A percentile compares a stretch with the other conserved stretches of the same genome.
phyloP scores from a whole-genome alignment of 176 grass and related monocot genomes.

The Rhynchospora pubera region DNA sequence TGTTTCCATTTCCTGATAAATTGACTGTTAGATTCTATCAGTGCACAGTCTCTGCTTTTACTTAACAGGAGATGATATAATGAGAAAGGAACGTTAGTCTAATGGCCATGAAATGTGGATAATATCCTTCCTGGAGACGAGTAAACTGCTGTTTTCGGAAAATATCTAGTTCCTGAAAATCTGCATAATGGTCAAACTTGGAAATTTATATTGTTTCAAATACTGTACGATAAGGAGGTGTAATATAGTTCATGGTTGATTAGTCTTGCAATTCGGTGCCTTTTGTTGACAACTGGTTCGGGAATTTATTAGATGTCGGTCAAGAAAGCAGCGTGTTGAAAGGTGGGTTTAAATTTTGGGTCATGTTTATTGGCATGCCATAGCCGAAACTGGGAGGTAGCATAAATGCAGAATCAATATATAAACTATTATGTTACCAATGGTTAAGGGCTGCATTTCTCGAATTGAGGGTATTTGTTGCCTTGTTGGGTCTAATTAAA shows the following conservation, averaged over 20 bases:
- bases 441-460: background rate
- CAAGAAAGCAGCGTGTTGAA: background rate
- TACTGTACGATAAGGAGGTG: background rate
- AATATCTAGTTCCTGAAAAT: background rate
- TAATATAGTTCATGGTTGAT: background rate
- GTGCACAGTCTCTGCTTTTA: background rate
- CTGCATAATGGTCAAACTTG: background rate
- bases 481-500: background rate
- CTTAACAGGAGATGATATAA: background rate
- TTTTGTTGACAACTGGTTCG: background rate
- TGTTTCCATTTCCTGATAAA: background rate
- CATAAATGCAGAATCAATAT: too few species aligned
- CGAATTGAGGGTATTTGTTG: background rate
- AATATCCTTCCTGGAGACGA: background rate
- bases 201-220: background rate
- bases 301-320: background rate
- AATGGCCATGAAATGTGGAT: background rate
- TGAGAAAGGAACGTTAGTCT: background rate
- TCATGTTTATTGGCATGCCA: background rate
- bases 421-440: background rate
- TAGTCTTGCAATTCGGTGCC: background rate
- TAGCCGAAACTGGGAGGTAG: too few species aligned
- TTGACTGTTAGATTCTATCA: background rate
- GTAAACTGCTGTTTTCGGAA: background rate
- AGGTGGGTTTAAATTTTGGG: background rate